phyloP scores from a whole-genome alignment of 352 stramenopile genomes.

The Phytophthora cajani region DNA sequence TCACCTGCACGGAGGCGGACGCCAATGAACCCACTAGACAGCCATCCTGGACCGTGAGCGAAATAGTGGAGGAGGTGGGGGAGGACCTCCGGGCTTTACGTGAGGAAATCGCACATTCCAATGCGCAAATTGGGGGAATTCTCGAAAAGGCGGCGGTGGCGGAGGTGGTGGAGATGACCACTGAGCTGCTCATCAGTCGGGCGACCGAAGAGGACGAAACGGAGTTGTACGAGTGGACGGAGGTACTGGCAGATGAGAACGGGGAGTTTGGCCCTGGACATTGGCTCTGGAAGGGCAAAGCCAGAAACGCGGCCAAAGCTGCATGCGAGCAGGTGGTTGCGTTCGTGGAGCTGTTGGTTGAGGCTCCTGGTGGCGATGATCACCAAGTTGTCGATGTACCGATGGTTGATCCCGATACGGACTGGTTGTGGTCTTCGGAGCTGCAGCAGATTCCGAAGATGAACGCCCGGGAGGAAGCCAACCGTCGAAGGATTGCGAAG shows the following conservation, averaged over 20 bases:
- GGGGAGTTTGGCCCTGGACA: neutral
- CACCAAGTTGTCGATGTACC: neutral
- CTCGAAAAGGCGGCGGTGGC: conserved; percentile 39
- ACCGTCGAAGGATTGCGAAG: conserved; percentile 31
- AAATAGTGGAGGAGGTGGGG: conserved; percentile 28
- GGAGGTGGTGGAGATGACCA: conserved; percentile 57
- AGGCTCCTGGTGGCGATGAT: neutral
- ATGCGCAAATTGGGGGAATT: conserved; percentile 8
- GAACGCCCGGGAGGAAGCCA: conserved; percentile 37
- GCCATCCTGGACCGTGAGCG: conserved; percentile 1
- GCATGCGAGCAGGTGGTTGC: conserved; percentile 33
- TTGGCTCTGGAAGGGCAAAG: conserved; percentile 31
- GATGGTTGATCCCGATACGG: neutral
- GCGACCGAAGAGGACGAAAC: conserved; percentile 25
- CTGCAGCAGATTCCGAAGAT: conserved; percentile 42
- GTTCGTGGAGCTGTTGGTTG: conserved; percentile 46
- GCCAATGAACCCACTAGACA: neutral
- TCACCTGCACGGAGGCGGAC: conserved; percentile 6
- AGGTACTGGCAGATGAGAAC: conserved; percentile 3
- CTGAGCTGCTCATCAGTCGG: conserved; percentile 62
- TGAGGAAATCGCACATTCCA: conserved; percentile 11
- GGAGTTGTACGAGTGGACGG: conserved; percentile 42
- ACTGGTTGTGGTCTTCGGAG: conserved; percentile 15
- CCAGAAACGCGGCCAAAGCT: conserved; percentile 15
- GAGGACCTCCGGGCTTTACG: conserved; percentile 29